phyloP scores from a whole-genome alignment of 768 basidiomycete species.

The Lentinula sp. region DNA sequence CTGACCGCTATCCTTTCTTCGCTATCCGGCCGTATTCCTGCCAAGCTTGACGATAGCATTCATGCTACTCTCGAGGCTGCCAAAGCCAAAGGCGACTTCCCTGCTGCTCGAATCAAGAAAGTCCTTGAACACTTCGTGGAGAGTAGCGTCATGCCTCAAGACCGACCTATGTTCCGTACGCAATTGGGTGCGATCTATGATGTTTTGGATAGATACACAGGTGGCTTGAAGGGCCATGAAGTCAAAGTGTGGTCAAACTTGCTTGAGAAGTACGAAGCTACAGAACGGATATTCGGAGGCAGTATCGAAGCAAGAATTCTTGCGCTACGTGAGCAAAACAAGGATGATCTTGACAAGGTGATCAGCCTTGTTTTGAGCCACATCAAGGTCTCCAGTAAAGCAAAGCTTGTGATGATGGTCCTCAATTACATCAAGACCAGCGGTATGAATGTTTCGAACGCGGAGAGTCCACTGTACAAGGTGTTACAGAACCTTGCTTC shows the following conservation, averaged over 20 bases:
- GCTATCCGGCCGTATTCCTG: constrained; percentile 88
- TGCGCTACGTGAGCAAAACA: constrained; percentile 84
- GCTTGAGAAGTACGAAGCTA: constrained; percentile 73
- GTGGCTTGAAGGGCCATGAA: constrained; percentile 86
- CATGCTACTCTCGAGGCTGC: constrained; percentile 72
- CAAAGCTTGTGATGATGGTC: constrained; percentile 77
- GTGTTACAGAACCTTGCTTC: constrained; percentile 78
- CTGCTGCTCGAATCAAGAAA: constrained; percentile 80
- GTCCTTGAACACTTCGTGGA: constrained; percentile 80
- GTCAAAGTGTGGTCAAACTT: constrained; percentile 70
- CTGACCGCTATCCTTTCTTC: constrained; percentile 77
- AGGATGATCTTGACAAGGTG: constrained; percentile 87
- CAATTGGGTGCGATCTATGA: constrained; percentile 67
- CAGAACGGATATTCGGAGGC: constrained; percentile 90
- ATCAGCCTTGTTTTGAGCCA: constrained; percentile 87
- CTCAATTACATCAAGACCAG: constrained; percentile 87
- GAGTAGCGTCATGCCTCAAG: constrained; percentile 73
- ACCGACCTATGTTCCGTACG: constrained; percentile 71
- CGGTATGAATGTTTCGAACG: constrained; percentile 66
- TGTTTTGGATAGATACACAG: constrained; percentile 71
- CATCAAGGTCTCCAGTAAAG: constrained; percentile 91
- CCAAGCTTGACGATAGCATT: constrained; percentile 83
- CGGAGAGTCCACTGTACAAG: constrained; percentile 68
- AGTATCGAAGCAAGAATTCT: constrained; percentile 92
- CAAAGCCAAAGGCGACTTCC: constrained; percentile 84